Evolutionary conservation across 2,329 filamentous ascomycete species (phyloP).

Genomic region (Fusarium pseudograminearum): DNA sequence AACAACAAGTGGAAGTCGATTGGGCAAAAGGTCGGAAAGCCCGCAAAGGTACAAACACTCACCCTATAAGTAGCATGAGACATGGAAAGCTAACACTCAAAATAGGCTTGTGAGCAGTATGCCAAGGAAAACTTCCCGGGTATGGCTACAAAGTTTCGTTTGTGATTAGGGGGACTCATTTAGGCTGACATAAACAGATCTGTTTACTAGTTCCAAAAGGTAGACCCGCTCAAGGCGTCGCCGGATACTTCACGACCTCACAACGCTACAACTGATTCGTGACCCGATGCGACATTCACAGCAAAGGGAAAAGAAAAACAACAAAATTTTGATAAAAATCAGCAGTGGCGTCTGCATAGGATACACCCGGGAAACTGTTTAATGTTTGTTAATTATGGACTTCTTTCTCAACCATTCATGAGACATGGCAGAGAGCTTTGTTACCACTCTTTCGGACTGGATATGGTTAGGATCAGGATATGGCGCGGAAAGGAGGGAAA

Average conservation of each 20-base stretch:
- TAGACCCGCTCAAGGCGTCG: conserved; percentile 34
- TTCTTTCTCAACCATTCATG: conserved; percentile 31
- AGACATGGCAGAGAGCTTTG: conserved; percentile 37
- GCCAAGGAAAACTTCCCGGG: conserved; percentile 92
- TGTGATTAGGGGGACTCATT: conserved; percentile 37
- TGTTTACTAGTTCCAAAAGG: conserved; percentile 56
- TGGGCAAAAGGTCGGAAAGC: conserved; percentile 96
- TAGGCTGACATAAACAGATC: conserved; percentile 54
- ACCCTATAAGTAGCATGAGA: neutral
- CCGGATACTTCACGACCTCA: neutral
- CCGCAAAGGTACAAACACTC: conserved; percentile 74
- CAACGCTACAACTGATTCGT: neutral
- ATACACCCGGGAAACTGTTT: conserved; percentile 43
- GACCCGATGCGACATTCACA: neutral
- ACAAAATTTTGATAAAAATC: conserved; percentile 30
- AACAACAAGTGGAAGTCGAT: conserved; percentile 99
- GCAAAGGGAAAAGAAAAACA: conserved; percentile 31
- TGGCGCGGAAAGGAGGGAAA: conserved; percentile 37
- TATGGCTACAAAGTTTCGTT: conserved; percentile 49
- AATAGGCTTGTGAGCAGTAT: conserved; percentile 75
- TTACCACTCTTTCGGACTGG: conserved; percentile 41
- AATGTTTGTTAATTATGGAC: conserved; percentile 35
- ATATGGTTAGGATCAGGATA: conserved; percentile 28
- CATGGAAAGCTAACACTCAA: conserved; percentile 6
- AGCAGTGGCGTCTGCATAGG: conserved; percentile 39